Conservation (phyloP, 1,139 yeast genomes). For the Taphrina sp. region DNA sequence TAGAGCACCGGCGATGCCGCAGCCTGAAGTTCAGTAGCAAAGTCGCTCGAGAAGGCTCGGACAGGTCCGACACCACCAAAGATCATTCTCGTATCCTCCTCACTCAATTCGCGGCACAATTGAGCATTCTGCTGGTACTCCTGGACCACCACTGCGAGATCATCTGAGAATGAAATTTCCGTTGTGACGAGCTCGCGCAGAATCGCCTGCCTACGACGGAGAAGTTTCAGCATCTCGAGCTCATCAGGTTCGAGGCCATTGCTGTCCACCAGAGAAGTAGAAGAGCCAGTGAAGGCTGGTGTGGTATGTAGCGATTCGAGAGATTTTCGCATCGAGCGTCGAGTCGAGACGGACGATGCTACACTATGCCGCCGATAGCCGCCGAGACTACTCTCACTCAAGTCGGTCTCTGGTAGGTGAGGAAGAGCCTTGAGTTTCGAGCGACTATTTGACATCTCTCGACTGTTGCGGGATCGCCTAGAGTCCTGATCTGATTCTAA, state of each 20-base stretch:
- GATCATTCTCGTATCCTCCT: conserved; percentile 17
- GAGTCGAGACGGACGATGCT: conserved; percentile 2
- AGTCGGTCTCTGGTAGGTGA: not conserved
- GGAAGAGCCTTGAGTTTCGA: not conserved
- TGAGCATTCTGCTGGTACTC: conserved; percentile 10
- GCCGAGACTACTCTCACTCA: not conserved
- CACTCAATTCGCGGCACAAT: conserved; percentile 1
- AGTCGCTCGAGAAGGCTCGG: conserved; percentile 19
- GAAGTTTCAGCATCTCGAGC: conserved; percentile 11
- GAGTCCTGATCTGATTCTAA: too few relatives aligned
- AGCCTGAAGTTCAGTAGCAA: conserved; percentile 6
- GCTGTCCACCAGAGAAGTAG: conserved; percentile 8
- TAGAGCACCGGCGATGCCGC: conserved; percentile 14
- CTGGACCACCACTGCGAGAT: conserved; percentile 20
- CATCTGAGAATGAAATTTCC: conserved; percentile 23
- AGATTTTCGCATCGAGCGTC: not conserved
- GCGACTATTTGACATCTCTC: not conserved
- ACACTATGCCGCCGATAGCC: conserved; percentile 5
- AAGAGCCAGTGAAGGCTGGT: conserved; percentile 5
- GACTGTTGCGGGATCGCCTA: not conserved
- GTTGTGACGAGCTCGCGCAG: conserved; percentile 29
- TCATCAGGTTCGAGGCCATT: conserved; percentile 8
- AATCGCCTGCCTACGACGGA: conserved; percentile 26
- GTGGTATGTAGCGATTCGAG: not conserved
- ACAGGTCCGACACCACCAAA: conserved; percentile 29